Evolutionary conservation across 176 grass and related monocot genomes (phyloP), one percentile per base, ranked within the genome.

Genomic region (Themeda triandra): DNA sequence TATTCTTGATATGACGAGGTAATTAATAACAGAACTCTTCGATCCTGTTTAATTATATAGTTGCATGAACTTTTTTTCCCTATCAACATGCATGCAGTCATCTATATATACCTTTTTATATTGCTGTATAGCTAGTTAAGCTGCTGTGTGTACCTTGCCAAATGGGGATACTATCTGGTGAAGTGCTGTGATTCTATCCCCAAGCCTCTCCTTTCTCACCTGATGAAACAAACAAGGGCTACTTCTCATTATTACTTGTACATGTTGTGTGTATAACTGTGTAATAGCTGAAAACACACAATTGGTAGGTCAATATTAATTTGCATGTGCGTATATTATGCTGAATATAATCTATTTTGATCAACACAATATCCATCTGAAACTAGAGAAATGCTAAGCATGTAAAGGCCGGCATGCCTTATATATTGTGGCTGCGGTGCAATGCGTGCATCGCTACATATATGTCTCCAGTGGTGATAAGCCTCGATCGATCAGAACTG

Each of bases 101-200:
- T 25, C 19, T 53, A 13, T 84, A 25, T 39, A 8, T 1, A 35
- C 8, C 54, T 6, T n/a, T 39, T 1, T n/a, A 23, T 62, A 30
- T 54, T 44, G 1, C 1, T 30, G 56, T 70, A 36, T 33, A 59
- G 12, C 19, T 73, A 76, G 66, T 33, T 23, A 79, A 42, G 15
- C 10, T 6, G 41, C 8, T 11, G 23, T 59, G 6, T 73, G 56
- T 84, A 95, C 93, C 90, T 95, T 95, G 75, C 93, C 93, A 69
- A 92, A 95, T 84, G 93, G 93, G 58, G 93, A 95, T 82, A 95
- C 90, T 84, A 89, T 88, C 84, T 95, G 93, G 65, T 95, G 93
- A 80, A 95, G 90, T 31, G 88, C 88, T 64, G 93, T 95, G 88
- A 95, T 87, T 92, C 88, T 92, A 77, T 95, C 93, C 63, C 90